Evolutionary conservation across 345 rosid genomes (phyloP), one percentile per base, ranked within the genome.

Genomic region (Brassica rapa): DNA sequence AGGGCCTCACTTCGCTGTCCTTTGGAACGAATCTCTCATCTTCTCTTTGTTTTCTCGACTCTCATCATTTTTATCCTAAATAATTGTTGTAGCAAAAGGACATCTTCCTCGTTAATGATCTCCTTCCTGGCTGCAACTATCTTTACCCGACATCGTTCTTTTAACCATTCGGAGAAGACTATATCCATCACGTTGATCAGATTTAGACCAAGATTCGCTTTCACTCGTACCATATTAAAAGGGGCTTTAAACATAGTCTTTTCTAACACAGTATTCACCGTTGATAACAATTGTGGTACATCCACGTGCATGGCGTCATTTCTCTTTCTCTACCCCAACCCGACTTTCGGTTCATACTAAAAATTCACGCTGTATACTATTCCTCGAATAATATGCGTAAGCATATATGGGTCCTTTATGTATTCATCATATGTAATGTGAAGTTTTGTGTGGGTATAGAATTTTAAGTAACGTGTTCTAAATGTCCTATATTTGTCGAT

Each of bases 121-220:
- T 77, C 59, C 27, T 64, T 77, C 55, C 80, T 77, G 46, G 75
- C 75, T 70, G 16, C 80, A 53, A 70, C 64, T 62, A 62, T 77
- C 65, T 77, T 39, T 71, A 37, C 65, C 67, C 41, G 16, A 71
- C 61, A 77, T 19, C 19, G 14, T 56, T 61, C 70, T 70, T 64
- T 71, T 27, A 55, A 64, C 81, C 76, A 71, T 64, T 77, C 63
- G 3, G 49, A 71, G 60, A 64, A 60, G 11, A 33, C 1, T 70
- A 62, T 62, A 32, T 24, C 12, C 1, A 59, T 63, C 43, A 53
- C 6, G 25, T 46, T 21, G 16, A 46, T 68, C 68, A 11, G 70
- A 9, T 46, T 60, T 68, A 12, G 25, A 24, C 53, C 59, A 49
- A 49, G 37, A 30, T 62, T 62, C 56, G 29, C 41, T 39, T 66